Evolutionary conservation across 2,329 filamentous ascomycete genomes (phyloP).

Genomic region (Aspergillus pseudoterreus): DNA sequence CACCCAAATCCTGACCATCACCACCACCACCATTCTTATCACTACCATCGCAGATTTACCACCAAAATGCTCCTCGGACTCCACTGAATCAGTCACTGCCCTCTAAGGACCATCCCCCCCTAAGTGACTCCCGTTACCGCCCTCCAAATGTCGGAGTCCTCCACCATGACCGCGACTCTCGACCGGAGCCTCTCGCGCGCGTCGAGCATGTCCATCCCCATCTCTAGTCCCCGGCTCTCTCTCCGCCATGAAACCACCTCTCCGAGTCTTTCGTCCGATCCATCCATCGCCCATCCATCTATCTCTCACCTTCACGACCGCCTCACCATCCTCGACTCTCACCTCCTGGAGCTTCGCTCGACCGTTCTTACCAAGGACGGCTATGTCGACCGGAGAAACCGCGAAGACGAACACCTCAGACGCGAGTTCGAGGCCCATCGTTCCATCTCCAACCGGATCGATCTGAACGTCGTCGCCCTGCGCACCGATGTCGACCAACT

Average conservation of each 20-base stretch:
- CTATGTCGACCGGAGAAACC: constrained; percentile 37
- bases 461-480: constrained; percentile 32
- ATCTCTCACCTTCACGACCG: constrained; percentile 37
- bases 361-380: constrained; percentile 36
- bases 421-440: constrained; percentile 37
- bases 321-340: constrained; percentile 36
- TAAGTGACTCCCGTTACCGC: neutral
- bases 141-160: neutral
- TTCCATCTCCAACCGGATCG: constrained; percentile 33
- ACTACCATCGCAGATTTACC: constrained; percentile 1
- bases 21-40: constrained; percentile 4
- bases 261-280: constrained; percentile 28
- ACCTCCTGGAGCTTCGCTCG: constrained; percentile 35
- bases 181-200: constrained; percentile 37
- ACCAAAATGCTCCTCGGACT: constrained; percentile 13
- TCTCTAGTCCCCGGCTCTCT: constrained; percentile 34
- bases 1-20: constrained; percentile 4
- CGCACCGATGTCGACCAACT: constrained; percentile 35
- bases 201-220: constrained; percentile 35
- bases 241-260: constrained; percentile 33
- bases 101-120: constrained; percentile 2
- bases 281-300: constrained; percentile 11
- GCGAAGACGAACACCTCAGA: constrained; percentile 37
- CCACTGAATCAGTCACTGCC: neutral
- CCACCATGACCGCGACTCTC: constrained; percentile 31